Evolutionary conservation across 257 asterid genomes (phyloP), one percentile per base, ranked within the genome.

Genomic region (Lycium barbarum): DNA sequence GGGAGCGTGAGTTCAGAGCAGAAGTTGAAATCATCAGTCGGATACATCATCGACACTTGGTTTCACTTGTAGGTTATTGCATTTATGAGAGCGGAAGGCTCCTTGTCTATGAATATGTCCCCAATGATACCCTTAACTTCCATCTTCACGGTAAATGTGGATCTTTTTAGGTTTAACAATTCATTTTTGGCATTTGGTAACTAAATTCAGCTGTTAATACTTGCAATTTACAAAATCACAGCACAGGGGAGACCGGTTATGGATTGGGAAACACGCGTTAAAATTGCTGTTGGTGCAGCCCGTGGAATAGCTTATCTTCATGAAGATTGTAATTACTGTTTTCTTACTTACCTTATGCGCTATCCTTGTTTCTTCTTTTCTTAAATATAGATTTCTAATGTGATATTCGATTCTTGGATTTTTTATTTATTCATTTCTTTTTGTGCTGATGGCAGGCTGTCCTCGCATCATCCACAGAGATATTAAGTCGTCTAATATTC

Each of bases 271-370:
- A 86, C 88, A 80, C 97, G 99, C 84, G 93, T 97, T 68, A 92
- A 86, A 89, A 90, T 97, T 85, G 98, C 98, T 54, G 80, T 93
- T 63, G 99, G 99, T 89, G 97, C 97, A 80, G 97, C 99, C 90
- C 98, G 98, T 9, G 99, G 99, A 86, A 90, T 97, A 82, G 97
- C 98, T 81, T 97, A 97, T 91, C 98, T 97, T 81, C 99, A 97
- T 82, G 99, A 95, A 91, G 99, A 97, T 88, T 97, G 99, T 94
- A 93, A 91, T 80, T 83, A 70, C 3, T 38, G n/a, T 73, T 65
- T 72, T 49, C 14, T 40, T 40, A 4, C 17, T 72, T 72, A n/a
- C 7, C 81, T 74, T 74, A 49, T 74, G 81, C 3, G n/a, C 1
- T 74, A 54, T 49, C 81, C 81, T 49, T 13, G 81, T 74, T 51